phyloP scores from a whole-genome alignment of 2,329 filamentous ascomycete species.

The Colletotrichum chrysophilum region DNA sequence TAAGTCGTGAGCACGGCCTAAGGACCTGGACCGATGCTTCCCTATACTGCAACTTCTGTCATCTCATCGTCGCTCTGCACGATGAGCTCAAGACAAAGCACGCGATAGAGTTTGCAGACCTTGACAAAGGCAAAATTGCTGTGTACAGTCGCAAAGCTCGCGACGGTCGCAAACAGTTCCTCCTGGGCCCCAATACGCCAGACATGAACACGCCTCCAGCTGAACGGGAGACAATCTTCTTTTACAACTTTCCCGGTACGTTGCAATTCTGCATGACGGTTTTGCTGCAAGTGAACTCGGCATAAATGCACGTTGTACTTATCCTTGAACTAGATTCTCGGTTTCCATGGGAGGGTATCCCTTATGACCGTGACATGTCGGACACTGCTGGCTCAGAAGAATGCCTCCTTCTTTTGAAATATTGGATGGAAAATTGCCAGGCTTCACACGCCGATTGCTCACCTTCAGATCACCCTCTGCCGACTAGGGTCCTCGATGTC shows the following conservation, averaged over 20 bases:
- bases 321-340: background rate
- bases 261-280: fast-evolving
- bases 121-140: background rate
- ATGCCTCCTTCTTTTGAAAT: background rate
- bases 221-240: background rate
- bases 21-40: background rate
- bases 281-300: fast-evolving
- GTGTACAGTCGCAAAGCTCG: background rate
- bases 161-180: background rate
- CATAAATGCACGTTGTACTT: background rate
- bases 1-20: background rate
- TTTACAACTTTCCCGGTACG: background rate
- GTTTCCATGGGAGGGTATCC: background rate
- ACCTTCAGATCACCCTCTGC: background rate
- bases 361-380: background rate
- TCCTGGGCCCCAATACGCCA: background rate
- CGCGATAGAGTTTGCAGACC: background rate
- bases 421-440: background rate
- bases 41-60: background rate
- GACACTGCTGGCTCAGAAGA: background rate
- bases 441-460: background rate
- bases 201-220: background rate
- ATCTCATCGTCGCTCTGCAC: background rate
- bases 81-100: background rate
- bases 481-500: background rate